Conservation (phyloP, 2,329 filamentous ascomycete genomes). For the Hyphodiscus sp. region DNA sequence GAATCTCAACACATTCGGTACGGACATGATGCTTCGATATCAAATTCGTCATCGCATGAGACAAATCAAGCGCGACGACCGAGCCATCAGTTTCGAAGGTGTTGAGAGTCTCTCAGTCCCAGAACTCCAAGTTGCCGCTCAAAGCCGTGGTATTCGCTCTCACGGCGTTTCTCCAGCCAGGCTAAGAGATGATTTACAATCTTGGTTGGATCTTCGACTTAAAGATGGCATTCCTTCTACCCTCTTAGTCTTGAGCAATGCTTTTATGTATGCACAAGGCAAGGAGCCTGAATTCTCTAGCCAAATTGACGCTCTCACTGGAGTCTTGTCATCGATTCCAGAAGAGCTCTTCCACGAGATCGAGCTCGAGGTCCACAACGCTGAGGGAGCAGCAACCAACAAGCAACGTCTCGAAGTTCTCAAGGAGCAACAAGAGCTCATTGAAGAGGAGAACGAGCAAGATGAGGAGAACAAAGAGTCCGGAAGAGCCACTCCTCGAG, state of each 20-base stretch:
- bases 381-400: conserved; percentile 95
- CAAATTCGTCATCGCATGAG: conserved; percentile 96
- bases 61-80: conserved; percentile 97
- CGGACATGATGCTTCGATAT: conserved; percentile 96
- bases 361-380: conserved; percentile 93
- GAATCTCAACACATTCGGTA: conserved; percentile 95
- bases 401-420: conserved; percentile 97
- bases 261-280: conserved; percentile 88
- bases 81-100: conserved; percentile 87
- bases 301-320: conserved; percentile 88
- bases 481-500: conserved; percentile 70
- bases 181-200: conserved; percentile 81
- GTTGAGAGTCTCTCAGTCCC: conserved; percentile 88
- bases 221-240: conserved; percentile 96
- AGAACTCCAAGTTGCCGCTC: conserved; percentile 88
- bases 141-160: conserved; percentile 85
- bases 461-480: conserved; percentile 72
- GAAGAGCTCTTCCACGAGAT: conserved; percentile 99
- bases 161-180: conserved; percentile 85
- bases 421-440: conserved; percentile 96
- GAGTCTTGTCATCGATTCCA: conserved; percentile 88
- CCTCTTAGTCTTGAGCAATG: conserved; percentile 89
- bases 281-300: conserved; percentile 77
- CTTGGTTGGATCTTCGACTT: conserved; percentile 90
- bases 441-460: conserved; percentile 94